Base-by-base conservation (phyloP, 2,329 filamentous ascomycete species). In the Apiospora arundinis region DNA sequence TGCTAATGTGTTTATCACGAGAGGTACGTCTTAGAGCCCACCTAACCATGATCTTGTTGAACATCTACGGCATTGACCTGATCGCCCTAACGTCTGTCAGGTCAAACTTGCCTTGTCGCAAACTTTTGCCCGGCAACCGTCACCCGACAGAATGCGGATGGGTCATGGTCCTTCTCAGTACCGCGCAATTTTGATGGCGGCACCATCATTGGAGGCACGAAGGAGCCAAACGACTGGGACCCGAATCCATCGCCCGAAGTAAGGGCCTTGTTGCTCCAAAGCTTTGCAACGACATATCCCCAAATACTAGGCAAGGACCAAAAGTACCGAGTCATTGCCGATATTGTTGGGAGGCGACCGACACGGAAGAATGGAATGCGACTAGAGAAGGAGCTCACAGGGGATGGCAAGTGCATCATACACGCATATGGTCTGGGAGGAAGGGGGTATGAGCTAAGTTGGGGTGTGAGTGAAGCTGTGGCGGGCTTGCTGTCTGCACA, bases 171-270 rank as follows among this genome's bases (percentile, higher is more conserved):
- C 0, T 92, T 92, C 73, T 85, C 86, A 65, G 88, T 92, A 7
- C 90, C 91, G 0, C 85, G 91, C 2, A 87, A 86, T 11, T 87
- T 90, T 37, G 83, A 88, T 45, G 90, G 90, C 3, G 91, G 91
- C 2, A 92, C 90, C 0, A 83, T 92, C 49, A 87, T 92, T 25
- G 91, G 91, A 6, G 91, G 91, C 0, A 92, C 90, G 12, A 92
- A 91, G 77, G 87, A 92, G 76, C 83, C 85, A 0, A 81, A 87
- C 70, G 83, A 91, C 77, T 90, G 87, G 87, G 83, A 87, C 66
- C 78, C 84, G 0, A 80, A 83, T 23, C 86, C 89, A 1, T 87
- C 83, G 0, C 71, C 74, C 1, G 84, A 85, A 66, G 85, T 86
- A 0, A 80, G 89, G 23, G 78, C 82, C 48, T 77, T 75, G 40